Evolutionary conservation across 371 early-diverging fungal genomes (phyloP).

Genomic region (Fennellomyces sp.): DNA sequence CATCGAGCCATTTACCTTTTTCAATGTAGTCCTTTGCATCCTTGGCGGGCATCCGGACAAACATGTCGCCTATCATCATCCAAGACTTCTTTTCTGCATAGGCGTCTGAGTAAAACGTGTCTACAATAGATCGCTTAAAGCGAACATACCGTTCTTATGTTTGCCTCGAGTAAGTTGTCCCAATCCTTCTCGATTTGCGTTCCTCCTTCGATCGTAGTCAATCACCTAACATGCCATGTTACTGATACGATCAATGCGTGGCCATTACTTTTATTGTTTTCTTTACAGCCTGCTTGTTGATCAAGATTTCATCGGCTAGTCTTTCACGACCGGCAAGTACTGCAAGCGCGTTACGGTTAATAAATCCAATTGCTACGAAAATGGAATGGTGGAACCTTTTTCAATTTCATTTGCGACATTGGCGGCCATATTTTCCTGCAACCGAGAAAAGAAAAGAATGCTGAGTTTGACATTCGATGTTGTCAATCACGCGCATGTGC

Average conservation of each 20-base stretch:
- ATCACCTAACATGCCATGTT: slow-evolving; percentile 43
- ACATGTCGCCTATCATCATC: slow-evolving; percentile 70
- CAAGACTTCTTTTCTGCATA: slow-evolving; percentile 64
- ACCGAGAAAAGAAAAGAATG: too few species aligned
- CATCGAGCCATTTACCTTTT: slow-evolving; percentile 31
- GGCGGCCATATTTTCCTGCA: too few species aligned
- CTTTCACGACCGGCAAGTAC: slow-evolving; percentile 53
- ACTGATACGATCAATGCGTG: neutral
- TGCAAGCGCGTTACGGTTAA: neutral
- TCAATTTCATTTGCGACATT: slow-evolving; percentile 1
- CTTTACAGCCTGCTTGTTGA: slow-evolving; percentile 64
- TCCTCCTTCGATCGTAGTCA: slow-evolving; percentile 63
- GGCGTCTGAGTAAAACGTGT: too few species aligned
- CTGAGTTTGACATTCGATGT: too few species aligned
- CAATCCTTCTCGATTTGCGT: slow-evolving; percentile 64
- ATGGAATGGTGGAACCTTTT: neutral
- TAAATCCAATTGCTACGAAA: neutral
- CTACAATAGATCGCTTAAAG: neutral
- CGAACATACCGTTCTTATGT: slow-evolving; percentile 3
- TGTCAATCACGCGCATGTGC: too few species aligned
- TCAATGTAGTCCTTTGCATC: slow-evolving; percentile 43
- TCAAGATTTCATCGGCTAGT: slow-evolving; percentile 62
- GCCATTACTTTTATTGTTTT: neutral
- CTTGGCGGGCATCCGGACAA: slow-evolving; percentile 54
- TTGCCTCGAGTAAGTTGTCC: slow-evolving; percentile 43